These are phyloP conservation scores for Mimosa bimucronata DNA, from an alignment of 306 rosid species.

Conservation along the genomic window DNA sequence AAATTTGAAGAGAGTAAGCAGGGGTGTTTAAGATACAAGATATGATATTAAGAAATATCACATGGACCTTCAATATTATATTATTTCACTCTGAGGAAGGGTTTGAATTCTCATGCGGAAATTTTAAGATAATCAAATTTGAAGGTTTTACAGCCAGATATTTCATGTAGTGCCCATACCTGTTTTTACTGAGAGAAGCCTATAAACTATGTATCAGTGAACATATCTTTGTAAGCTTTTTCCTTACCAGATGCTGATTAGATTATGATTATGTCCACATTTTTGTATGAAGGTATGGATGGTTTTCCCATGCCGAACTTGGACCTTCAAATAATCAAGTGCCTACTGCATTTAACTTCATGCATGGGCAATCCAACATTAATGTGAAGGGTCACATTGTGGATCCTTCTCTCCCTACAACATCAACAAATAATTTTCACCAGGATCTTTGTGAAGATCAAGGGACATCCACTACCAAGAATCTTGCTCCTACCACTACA, in stretches of 20 bases:
- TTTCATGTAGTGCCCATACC: conserved; percentile 6
- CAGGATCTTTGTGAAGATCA: conserved; percentile 51
- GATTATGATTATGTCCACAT: conserved; percentile 30
- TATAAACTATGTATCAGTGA: conserved; percentile 19
- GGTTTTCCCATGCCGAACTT: conserved; percentile 66
- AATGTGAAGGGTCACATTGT: conserved; percentile 42
- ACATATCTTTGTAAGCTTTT: conserved; percentile 1
- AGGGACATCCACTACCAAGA: conserved; percentile 46
- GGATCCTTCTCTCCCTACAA: conserved; percentile 41
- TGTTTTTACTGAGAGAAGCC: conserved; percentile 18
- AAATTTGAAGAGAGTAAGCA: conserved; percentile 14
- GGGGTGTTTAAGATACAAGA: background rate
- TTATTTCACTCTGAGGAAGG: background rate
- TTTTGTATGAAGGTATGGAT: conserved; percentile 83
- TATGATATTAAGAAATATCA: background rate
- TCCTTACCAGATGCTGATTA: conserved; percentile 25
- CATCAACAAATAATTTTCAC: conserved; percentile 48
- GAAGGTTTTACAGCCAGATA: conserved; percentile 20
- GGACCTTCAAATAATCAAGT: conserved; percentile 49
- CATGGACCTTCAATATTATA: background rate
- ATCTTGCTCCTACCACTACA: conserved; percentile 35
- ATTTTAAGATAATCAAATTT: conserved; percentile 15
- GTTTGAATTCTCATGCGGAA: conserved; percentile 7
- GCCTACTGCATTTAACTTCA: conserved; percentile 50
- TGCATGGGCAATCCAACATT: conserved; percentile 51